Conservation (phyloP, 306 rosid species). For the Fagus crenata region DNA sequence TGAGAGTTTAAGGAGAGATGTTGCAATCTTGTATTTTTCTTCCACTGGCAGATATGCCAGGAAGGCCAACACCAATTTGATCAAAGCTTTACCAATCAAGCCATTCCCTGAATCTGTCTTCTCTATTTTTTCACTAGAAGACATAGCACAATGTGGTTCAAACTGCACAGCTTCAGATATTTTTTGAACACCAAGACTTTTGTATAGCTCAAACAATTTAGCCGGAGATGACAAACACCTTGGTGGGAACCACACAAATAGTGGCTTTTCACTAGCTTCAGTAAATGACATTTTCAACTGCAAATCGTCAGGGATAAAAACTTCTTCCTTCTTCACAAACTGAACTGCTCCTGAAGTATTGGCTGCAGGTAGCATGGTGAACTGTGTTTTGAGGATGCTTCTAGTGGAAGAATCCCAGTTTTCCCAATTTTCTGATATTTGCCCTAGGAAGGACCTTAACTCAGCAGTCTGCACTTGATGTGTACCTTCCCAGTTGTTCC, state of each 20-base stretch:
- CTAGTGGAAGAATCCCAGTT: not conserved
- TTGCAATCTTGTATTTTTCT: too few species aligned
- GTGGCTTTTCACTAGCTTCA: constrained; percentile 13
- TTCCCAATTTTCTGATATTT: constrained; percentile 17
- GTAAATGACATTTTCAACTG: constrained; percentile 19
- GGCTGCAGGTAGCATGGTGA: constrained; percentile 21
- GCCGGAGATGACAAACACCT: not conserved
- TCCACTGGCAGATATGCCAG: too few species aligned
- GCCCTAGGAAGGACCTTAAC: constrained; percentile 7
- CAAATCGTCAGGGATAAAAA: constrained; percentile 27
- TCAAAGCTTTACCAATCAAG: too few species aligned
- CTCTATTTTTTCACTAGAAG: too few species aligned
- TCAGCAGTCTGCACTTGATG: constrained; percentile 10
- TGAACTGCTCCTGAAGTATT: constrained; percentile 1
- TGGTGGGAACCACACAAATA: constrained; percentile 28
- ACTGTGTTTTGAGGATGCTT: not conserved
- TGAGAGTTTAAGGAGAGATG: too few species aligned
- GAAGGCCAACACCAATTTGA: too few species aligned
- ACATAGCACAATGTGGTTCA: too few species aligned
- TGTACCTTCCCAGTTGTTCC: constrained; percentile 25
- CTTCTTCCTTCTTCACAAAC: constrained; percentile 18
- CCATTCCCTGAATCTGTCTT: too few species aligned
- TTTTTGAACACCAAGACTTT: constrained; percentile 19
- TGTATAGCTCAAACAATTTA: constrained; percentile 8
- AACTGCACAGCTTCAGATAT: constrained; percentile 20